Conservation (phyloP, 169 alveolate species). For the Babesia gibsoni region DNA sequence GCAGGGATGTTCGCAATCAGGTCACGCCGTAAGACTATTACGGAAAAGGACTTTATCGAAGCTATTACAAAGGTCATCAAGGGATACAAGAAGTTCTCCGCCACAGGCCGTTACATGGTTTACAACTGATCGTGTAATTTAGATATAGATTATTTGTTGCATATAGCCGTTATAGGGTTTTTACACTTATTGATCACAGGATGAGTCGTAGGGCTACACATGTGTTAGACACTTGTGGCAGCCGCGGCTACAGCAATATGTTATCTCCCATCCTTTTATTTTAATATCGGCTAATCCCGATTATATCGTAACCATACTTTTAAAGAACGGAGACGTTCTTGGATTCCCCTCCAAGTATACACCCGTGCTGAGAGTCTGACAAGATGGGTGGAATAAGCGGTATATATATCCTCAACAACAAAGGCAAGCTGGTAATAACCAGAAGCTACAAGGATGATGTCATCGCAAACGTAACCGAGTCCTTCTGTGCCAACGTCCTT, state of each 20-base stretch:
- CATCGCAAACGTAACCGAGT: slow-evolving; percentile 71
- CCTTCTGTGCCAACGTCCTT: slow-evolving; percentile 87
- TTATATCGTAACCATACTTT: neutral
- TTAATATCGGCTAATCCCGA: slow-evolving; percentile 14
- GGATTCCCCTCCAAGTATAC: neutral
- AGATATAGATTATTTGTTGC: neutral
- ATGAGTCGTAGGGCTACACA: slow-evolving; percentile 22
- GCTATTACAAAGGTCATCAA: slow-evolving; percentile 96
- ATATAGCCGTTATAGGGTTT: neutral
- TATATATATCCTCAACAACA: slow-evolving; percentile 88
- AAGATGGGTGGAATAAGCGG: slow-evolving; percentile 88
- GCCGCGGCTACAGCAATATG: neutral
- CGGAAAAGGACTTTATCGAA: slow-evolving; percentile 94
- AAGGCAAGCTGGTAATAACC: slow-evolving; percentile 87
- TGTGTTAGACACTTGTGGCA: neutral
- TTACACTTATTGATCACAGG: neutral
- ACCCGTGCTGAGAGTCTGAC: neutral
- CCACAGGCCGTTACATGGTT: slow-evolving; percentile 98
- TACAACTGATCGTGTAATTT: slow-evolving; percentile 78
- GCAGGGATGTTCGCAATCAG: slow-evolving; percentile 99
- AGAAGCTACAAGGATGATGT: slow-evolving; percentile 88
- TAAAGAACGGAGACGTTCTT: neutral
- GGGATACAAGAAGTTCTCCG: slow-evolving; percentile 97
- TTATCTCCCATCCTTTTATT: neutral
- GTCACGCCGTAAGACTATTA: slow-evolving; percentile 96